These are phyloP conservation scores for Saccharomycopsis sp. DNA, from an alignment of 805 yeast species.

Conservation along the genomic window DNA sequence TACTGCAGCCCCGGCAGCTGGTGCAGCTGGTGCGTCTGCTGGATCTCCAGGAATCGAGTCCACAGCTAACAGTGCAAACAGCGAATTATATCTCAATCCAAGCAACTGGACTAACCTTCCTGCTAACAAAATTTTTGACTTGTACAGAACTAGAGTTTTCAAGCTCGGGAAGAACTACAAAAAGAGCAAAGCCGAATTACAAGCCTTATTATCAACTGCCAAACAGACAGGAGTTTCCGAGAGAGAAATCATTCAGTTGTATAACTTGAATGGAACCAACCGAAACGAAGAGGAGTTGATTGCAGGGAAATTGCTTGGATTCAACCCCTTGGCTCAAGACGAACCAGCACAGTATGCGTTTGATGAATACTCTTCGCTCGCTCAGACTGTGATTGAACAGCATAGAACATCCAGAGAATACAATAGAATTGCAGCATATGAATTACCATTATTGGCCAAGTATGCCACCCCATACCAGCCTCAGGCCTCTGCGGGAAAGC, in stretches of 20 bases:
- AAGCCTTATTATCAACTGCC: conserved; percentile 47
- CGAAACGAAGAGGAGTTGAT: conserved; percentile 30
- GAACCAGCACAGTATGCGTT: conserved; percentile 41
- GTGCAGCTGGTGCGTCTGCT: neutral
- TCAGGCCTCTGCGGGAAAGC: conserved; percentile 36
- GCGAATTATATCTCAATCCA: conserved; percentile 47
- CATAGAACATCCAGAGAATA: conserved; percentile 71
- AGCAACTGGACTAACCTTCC: conserved; percentile 66
- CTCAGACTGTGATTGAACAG: conserved; percentile 64
- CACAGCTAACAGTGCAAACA: neutral
- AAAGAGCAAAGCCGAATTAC: conserved; percentile 45
- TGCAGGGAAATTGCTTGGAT: conserved; percentile 32
- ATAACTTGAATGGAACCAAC: conserved; percentile 26
- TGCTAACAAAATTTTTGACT: conserved; percentile 51
- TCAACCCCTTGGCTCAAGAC: conserved; percentile 30
- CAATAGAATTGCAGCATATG: conserved; percentile 83
- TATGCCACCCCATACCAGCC: conserved; percentile 64
- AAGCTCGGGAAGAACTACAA: conserved; percentile 46
- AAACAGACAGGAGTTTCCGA: conserved; percentile 35
- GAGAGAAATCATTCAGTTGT: conserved; percentile 14
- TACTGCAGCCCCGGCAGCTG: neutral
- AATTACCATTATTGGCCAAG: conserved; percentile 76
- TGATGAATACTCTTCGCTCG: conserved; percentile 62
- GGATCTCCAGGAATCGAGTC: neutral
- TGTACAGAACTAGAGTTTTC: conserved; percentile 53